Percentiles rank a stretch among this genome's conserved stretches.
phyloP scores from a whole-genome alignment of 345 rosid species.

The Syzygium grande region DNA sequence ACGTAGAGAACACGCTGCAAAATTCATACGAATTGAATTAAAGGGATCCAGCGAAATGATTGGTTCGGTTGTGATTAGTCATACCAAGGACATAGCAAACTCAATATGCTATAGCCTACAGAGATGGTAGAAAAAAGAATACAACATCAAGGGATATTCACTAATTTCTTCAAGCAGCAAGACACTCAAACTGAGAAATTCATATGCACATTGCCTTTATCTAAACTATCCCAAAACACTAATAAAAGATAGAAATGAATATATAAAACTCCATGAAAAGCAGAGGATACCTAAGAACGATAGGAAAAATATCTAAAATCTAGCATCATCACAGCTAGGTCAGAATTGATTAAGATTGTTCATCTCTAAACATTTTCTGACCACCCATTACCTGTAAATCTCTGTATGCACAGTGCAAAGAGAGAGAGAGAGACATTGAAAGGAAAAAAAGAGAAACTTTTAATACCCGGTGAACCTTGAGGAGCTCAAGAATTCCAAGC shows the following conservation, averaged over 20 bases:
- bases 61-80: background rate
- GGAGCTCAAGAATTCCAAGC: constrained; percentile 90
- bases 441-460: background rate
- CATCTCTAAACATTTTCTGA: background rate
- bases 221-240: background rate
- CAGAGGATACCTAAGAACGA: background rate
- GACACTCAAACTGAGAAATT: background rate
- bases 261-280: background rate
- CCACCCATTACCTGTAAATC: background rate
- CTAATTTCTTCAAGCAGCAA: background rate
- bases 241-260: background rate
- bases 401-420: background rate
- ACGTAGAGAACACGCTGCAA: constrained; percentile 85
- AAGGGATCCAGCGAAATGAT: background rate
- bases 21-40: background rate
- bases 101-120: background rate
- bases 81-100: background rate
- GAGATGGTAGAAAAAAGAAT: background rate
- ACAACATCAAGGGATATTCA: background rate
- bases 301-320: background rate
- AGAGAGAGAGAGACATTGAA: background rate
- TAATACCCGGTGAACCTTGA: constrained; percentile 82
- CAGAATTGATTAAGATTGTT: background rate
- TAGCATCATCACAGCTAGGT: background rate
- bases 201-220: background rate